Conservation (phyloP, 2,329 filamentous ascomycete species). For the Proliferodiscus dingleyae region DNA sequence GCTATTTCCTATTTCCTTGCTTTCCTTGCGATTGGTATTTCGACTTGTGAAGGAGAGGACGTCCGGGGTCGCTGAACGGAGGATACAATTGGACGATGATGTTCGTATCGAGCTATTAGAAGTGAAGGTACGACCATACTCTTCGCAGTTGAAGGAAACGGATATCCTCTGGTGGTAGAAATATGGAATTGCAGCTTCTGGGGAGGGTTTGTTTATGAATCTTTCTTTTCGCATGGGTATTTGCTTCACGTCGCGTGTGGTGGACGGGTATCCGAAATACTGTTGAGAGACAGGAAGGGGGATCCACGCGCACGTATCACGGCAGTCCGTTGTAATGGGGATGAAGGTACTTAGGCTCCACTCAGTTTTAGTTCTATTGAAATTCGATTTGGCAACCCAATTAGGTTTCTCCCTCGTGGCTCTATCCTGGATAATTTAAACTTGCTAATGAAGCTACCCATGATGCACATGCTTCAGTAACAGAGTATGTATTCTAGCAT, state of each 20-base stretch:
- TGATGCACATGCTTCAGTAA: too few species aligned
- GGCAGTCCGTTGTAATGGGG: background rate
- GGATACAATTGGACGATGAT: too few species aligned
- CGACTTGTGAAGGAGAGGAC: conserved; percentile 21
- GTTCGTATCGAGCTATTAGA: background rate
- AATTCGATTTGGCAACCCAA: conserved; percentile 1
- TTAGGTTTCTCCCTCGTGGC: background rate
- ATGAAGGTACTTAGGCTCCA: background rate
- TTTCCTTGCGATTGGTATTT: conserved; percentile 13
- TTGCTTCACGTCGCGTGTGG: conserved; percentile 13
- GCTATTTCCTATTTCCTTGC: conserved; percentile 23
- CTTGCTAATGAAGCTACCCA: too few species aligned
- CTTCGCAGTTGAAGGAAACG: conserved; percentile 4
- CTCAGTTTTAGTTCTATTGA: conserved; percentile 1
- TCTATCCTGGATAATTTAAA: too few species aligned
- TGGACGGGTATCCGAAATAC: background rate
- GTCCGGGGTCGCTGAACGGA: conserved; percentile 24
- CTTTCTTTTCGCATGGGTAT: conserved; percentile 17
- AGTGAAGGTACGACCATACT: background rate
- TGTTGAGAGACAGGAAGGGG: background rate
- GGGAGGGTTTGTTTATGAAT: conserved; percentile 27
- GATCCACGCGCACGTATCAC: conserved; percentile 5
- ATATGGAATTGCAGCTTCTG: conserved; percentile 28
- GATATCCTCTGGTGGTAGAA: conserved; percentile 17
- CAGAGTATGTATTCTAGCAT: too few species aligned